Conservation (phyloP, 306 rosid genomes). For the Fragaria nilgerrensis region DNA sequence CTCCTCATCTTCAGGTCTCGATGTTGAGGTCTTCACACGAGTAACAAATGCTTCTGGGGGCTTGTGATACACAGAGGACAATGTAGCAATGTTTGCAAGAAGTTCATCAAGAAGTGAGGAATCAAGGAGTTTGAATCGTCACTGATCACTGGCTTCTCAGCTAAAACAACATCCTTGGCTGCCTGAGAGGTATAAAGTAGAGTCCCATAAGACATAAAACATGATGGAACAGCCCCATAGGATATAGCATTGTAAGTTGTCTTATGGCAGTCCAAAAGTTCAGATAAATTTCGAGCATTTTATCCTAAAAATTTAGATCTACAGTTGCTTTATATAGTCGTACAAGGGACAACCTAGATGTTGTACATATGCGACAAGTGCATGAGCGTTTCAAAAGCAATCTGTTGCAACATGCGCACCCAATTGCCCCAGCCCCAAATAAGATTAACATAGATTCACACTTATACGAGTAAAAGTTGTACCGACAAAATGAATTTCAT, state of each 20-base stretch:
- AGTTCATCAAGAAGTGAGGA: constrained; percentile 93
- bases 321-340: background rate
- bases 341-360: background rate
- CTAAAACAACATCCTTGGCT: constrained; percentile 98
- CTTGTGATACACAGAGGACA: constrained; percentile 98
- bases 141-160: constrained; percentile 95
- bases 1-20: constrained; percentile 81
- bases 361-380: background rate
- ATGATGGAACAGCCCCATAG: background rate
- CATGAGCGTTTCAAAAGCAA: background rate
- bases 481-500: constrained; percentile 1
- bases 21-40: constrained; percentile 61
- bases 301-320: background rate
- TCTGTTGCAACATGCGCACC: background rate
- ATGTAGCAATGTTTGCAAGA: constrained; percentile 92
- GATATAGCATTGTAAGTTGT: background rate
- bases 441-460: background rate
- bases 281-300: background rate
- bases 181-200: constrained; percentile 61
- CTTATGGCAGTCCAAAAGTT: background rate
- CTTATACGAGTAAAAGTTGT: background rate
- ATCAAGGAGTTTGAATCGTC: constrained; percentile 94
- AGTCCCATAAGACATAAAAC: constrained; percentile 29
- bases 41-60: constrained; percentile 97
- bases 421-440: background rate